Evolutionary conservation across 208 protist genomes (phyloP).

Genomic region (Trypanosoma lewisi): DNA sequence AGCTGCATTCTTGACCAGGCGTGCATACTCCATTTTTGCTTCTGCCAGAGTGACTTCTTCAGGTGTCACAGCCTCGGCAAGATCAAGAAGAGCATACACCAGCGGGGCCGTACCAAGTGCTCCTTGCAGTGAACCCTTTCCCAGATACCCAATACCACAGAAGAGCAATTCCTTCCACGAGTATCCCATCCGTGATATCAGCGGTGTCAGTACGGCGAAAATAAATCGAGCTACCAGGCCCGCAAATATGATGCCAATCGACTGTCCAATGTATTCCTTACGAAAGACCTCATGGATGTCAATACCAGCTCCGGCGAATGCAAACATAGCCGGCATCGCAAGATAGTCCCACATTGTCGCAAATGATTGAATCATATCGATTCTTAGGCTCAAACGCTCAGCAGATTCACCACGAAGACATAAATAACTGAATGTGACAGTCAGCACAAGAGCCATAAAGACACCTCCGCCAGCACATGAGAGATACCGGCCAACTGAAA

Average conservation of each 20-base stretch:
- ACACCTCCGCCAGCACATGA: slow-evolving; percentile 36
- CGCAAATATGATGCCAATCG: slow-evolving; percentile 42
- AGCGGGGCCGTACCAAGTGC: slow-evolving; percentile 33
- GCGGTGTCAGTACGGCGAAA: slow-evolving; percentile 31
- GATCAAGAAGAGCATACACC: slow-evolving; percentile 28
- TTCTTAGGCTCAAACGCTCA: slow-evolving; percentile 35
- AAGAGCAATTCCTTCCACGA: slow-evolving; percentile 48
- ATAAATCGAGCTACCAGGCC: slow-evolving; percentile 44
- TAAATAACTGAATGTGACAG: slow-evolving; percentile 45
- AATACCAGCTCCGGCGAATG: slow-evolving; percentile 37
- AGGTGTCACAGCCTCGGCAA: slow-evolving; percentile 23
- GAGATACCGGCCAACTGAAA: slow-evolving; percentile 34
- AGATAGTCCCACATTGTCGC: slow-evolving; percentile 55
- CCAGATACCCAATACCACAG: slow-evolving; percentile 51
- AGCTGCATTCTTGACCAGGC: slow-evolving; percentile 52
- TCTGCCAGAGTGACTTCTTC: slow-evolving; percentile 24
- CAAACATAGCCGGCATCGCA: slow-evolving; percentile 61
- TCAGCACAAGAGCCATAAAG: slow-evolving; percentile 35
- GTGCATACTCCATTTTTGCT: slow-evolving; percentile 25
- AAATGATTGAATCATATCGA: slow-evolving; percentile 43
- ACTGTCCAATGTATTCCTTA: slow-evolving; percentile 34
- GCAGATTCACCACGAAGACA: slow-evolving; percentile 36
- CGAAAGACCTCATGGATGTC: slow-evolving; percentile 47
- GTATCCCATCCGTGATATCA: slow-evolving; percentile 34
- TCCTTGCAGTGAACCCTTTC: slow-evolving; percentile 55